Evolutionary conservation across 164 flowering plant genomes (phyloP), one percentile per base, ranked within the genome.

Genomic region (Berberis thunbergii): DNA sequence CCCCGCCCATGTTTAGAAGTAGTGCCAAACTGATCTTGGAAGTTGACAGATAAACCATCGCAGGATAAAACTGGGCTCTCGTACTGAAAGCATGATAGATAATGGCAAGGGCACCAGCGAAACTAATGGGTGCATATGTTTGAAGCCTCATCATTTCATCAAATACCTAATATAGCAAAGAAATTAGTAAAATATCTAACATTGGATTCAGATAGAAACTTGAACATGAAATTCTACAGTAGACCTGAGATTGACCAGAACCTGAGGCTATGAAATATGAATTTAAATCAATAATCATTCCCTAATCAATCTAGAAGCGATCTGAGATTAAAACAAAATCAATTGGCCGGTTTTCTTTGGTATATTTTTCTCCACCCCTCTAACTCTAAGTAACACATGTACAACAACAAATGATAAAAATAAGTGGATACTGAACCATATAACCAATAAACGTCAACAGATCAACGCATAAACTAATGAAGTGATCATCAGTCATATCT

Each of bases 61-160:
- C 94, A 1, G 98, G 99, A 73, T 95, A 95, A 62, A 91, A 95
- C 72, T 95, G 99, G 59, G 83, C 83, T 78, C 97, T 83, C 52
- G 92, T 91, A 68, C 64, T 83, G 57, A 95, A 95, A 0, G 97
- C 99, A 78, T 95, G 97, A 70, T 91, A 89, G 5, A 89, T 69
- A 55, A 89, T 74, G 1, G 90, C 89, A 6, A 86, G 60, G 0
- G 96, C 81, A 3, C 89, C 87, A 10, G 77, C 49, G 2, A 91
- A 61, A 75, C 99, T 95, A 56, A 89, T 52, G 3, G 82, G 87
- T 1, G 87, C 94, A 56, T 95, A 91, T 3, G 96, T 89, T 53
- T 73, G 85, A 67, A 95, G 80, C 91, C 75, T 84, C 85, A 95
- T 84, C 96, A 85, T 94, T 66, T 79, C 58, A 59, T 54, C 46